Conservation (phyloP, 345 rosid genomes). For the Nephelium lappaceum region DNA sequence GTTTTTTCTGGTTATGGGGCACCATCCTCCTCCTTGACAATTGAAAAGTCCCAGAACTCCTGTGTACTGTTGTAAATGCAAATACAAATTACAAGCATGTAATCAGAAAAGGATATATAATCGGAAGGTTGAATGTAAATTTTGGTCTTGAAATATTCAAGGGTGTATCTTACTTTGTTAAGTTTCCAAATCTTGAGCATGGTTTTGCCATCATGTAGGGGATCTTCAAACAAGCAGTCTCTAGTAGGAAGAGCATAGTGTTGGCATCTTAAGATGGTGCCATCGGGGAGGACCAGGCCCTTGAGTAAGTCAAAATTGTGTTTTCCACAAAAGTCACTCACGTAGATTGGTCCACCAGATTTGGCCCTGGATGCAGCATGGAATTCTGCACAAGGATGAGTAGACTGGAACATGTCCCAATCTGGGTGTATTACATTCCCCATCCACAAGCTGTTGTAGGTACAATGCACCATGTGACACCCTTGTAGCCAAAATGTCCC, state of each 20-base stretch:
- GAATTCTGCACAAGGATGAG: slow-evolving; percentile 62
- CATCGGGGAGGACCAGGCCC: slow-evolving; percentile 52
- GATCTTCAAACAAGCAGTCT: slow-evolving; percentile 56
- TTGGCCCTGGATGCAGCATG: slow-evolving; percentile 66
- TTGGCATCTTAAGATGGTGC: slow-evolving; percentile 55
- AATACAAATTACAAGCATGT: background rate
- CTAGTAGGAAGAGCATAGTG: slow-evolving; percentile 57
- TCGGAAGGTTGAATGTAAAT: background rate
- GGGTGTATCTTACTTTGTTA: slow-evolving; percentile 40
- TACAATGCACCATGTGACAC: slow-evolving; percentile 71
- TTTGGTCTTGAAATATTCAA: background rate
- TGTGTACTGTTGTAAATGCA: slow-evolving; percentile 33
- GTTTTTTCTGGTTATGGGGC: slow-evolving; percentile 49
- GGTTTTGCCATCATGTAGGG: slow-evolving; percentile 63
- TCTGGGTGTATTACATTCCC: slow-evolving; percentile 70
- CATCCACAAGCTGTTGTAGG: slow-evolving; percentile 71
- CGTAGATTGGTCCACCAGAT: slow-evolving; percentile 63
- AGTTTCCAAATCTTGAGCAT: slow-evolving; percentile 72
- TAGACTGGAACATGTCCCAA: slow-evolving; percentile 78
- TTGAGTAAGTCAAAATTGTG: slow-evolving; percentile 53
- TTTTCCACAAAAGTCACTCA: slow-evolving; percentile 53
- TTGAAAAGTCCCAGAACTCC: slow-evolving; percentile 62
- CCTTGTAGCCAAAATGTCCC: slow-evolving; percentile 73
- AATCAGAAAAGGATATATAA: background rate
- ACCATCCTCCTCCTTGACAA: slow-evolving; percentile 75